phyloP scores from a whole-genome alignment of 352 stramenopile species.

The Phytophthora fragariaefolia region DNA sequence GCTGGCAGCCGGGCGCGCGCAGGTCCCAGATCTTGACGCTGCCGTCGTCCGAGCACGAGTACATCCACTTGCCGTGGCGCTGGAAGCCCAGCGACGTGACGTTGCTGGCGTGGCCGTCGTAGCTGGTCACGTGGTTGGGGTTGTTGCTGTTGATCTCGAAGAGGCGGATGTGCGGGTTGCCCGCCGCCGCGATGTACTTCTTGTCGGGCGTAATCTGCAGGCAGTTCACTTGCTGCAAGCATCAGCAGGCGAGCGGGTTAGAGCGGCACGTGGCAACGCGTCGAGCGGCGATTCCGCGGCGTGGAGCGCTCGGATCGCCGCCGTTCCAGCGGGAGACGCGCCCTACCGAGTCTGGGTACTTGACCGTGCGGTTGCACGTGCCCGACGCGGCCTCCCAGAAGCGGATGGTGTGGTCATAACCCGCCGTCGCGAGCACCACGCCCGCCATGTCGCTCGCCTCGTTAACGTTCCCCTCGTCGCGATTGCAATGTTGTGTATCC shows the following conservation, averaged over 20 bases:
- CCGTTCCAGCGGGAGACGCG: background rate
- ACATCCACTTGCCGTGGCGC: constrained; percentile 97
- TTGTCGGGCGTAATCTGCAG: constrained; percentile 98
- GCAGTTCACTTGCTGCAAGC: constrained; percentile 93
- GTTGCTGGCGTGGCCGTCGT: constrained; percentile 96
- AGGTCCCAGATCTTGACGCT: constrained; percentile 96
- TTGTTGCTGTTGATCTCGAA: constrained; percentile 98
- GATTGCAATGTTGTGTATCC: no score
- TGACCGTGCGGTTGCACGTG: constrained; percentile 95
- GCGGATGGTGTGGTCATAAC: constrained; percentile 98
- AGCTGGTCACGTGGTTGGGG: constrained; percentile 94
- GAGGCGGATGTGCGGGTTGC: constrained; percentile 97
- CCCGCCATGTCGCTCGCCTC: constrained; percentile 57
- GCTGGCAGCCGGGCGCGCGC: constrained; percentile 81
- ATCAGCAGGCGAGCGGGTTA: constrained; percentile 7
- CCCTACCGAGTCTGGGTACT: constrained; percentile 94
- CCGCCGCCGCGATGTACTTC: constrained; percentile 96
- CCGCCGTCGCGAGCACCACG: constrained; percentile 97
- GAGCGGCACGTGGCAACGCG: constrained; percentile 2
- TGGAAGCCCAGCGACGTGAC: constrained; percentile 99
- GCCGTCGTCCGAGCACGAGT: constrained; percentile 97
- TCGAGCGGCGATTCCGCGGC: background rate
- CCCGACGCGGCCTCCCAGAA: constrained; percentile 98
- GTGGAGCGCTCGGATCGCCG: constrained; percentile 1
- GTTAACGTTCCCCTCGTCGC: no score